Percentiles rank a stretch among this genome's conserved stretches.
Evolutionary conservation across 176 grass and related monocot species (phyloP).

Genomic region (Cenchrus purpureus): DNA sequence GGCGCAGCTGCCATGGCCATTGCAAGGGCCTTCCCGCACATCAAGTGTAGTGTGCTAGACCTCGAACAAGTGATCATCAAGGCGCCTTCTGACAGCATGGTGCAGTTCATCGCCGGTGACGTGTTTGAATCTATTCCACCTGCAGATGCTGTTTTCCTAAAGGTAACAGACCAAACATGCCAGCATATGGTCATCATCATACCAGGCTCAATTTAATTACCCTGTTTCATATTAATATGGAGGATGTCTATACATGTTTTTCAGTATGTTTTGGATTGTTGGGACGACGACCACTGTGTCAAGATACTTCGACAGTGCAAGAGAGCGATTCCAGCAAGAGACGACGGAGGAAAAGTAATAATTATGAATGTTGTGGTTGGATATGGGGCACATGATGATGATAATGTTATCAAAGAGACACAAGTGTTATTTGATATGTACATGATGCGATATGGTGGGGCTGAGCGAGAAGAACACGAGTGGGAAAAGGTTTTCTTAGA

Average conservation of each 20-base stretch:
- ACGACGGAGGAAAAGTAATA: background rate
- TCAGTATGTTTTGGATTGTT: background rate
- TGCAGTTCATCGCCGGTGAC: conserved; percentile 33
- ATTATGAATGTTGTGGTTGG: background rate
- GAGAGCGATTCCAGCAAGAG: background rate
- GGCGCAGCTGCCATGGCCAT: conserved; percentile 26
- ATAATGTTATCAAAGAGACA: background rate
- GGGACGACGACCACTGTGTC: background rate
- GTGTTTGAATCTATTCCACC: background rate
- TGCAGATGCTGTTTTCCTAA: background rate
- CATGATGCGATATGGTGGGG: background rate
- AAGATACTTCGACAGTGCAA: conserved; percentile 3
- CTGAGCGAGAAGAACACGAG: conserved; percentile 37
- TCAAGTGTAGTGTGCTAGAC: conserved; percentile 42
- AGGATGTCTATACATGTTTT: background rate
- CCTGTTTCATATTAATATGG: background rate
- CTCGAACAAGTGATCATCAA: background rate
- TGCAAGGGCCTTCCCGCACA: conserved; percentile 36
- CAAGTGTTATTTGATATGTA: conserved; percentile 35
- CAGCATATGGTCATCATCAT: no score
- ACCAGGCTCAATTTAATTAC: no score
- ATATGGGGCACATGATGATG: background rate
- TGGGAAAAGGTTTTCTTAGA: conserved; percentile 30
- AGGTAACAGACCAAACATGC: background rate
- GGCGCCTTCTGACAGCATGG: background rate